These are phyloP conservation scores for Pyrus communis DNA, from an alignment of 306 rosid species.

Conservation along the genomic window DNA sequence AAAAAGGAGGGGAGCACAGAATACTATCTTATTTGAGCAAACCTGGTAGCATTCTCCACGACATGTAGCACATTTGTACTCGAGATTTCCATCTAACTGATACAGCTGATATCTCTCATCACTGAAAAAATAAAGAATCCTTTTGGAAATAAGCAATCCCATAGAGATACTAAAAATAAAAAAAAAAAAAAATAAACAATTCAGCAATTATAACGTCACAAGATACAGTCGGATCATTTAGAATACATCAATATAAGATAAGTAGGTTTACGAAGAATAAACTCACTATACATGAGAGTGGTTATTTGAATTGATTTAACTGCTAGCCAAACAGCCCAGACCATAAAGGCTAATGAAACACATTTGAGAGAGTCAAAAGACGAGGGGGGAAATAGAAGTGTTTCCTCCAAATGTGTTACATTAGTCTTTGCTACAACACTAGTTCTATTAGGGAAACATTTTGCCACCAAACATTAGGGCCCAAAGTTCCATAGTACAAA, in stretches of 20 bases:
- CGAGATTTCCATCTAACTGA: conserved; percentile 91
- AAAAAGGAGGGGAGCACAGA: not conserved
- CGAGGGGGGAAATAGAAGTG: not conserved
- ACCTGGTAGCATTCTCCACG: conserved; percentile 99
- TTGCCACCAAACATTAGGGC: not conserved
- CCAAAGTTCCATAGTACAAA: no score
- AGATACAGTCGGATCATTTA: no score
- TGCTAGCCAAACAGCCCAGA: no score
- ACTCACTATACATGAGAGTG: no score
- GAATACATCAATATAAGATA: no score
- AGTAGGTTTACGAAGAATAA: no score
- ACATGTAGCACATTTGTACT: conserved; percentile 89
- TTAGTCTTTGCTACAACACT: not conserved
- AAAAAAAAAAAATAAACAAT: no score
- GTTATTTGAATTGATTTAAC: no score
- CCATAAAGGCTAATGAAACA: no score
- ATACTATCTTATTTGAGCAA: not conserved
- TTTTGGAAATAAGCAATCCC: conserved; percentile 16
- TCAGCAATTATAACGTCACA: not conserved
- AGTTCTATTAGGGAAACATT: not conserved
- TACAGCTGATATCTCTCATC: conserved; percentile 84
- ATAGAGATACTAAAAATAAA: not conserved
- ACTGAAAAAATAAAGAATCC: conserved; percentile 39
- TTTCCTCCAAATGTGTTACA: not conserved
- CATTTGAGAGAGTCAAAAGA: no score